Evolutionary conservation across 345 rosid genomes (phyloP), one percentile per base, ranked within the genome.

Genomic region (Clausena lansium): DNA sequence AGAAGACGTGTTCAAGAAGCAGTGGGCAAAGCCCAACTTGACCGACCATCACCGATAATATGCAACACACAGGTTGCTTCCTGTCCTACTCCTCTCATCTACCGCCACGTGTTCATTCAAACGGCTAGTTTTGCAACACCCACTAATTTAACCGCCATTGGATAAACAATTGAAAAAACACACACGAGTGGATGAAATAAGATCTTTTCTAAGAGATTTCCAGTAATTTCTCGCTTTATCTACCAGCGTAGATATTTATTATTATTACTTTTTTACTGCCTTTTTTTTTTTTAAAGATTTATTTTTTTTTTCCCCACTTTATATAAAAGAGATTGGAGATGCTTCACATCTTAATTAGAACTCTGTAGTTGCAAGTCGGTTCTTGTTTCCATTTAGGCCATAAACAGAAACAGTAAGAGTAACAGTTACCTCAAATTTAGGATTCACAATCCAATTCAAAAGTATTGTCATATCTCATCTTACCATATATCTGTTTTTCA

Each of bases 81-180:
- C 68, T 62, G 35, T 78, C 76, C 68, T 62, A 36, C 72, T 3
- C 38, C 9, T 0, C 38, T 77, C 39, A 5, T 17, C 58, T 20
- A 2, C 17, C 76, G 69, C 81, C 94, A 90, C 87, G 88, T 87
- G 89, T 80, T 33, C 71, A 9, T 13, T 67, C 81, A 50, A 81
- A 84, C 87, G 85, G 85, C 85, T 84, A 82, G 78, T 86, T 83
- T 74, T 47, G 28, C 7, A 4, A n/a, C 41, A n/a, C 41, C 11
- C 57, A 36, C 65, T 25, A 15, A 66, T 35, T 84, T 79, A 81
- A 82, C 87, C 81, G 80, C 82, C 82, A 83, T 77, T 41, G 15
- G 68, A 78, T 73, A 67, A 76, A 50, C 73, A 47, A 52, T 67
- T 45, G 57, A 61, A 71, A 11, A 64, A 50, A n/a, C n/a, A 50